These are phyloP conservation scores for Chrysopogon serrulatus DNA, from an alignment of 176 grass and related monocot genomes.

Conservation along the genomic window DNA sequence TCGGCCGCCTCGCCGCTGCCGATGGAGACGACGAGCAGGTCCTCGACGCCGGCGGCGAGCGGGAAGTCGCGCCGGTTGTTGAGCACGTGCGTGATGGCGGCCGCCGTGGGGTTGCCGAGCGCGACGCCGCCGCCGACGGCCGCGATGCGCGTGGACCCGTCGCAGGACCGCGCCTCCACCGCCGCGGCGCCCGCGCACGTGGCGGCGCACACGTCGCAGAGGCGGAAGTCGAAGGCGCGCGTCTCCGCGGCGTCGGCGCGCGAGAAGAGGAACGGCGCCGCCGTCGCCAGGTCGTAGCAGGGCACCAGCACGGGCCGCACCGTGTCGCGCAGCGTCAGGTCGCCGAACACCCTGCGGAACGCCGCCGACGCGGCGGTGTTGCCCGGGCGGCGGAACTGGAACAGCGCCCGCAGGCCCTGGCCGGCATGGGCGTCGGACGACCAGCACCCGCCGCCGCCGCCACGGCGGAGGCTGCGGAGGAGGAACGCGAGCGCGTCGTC, in stretches of 20 bases:
- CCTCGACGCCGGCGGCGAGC: slow-evolving; percentile 47
- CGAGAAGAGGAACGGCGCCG: slow-evolving; percentile 80
- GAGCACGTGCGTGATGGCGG: slow-evolving; percentile 96
- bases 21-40: slow-evolving; percentile 84
- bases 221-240: slow-evolving; percentile 67
- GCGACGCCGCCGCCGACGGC: slow-evolving; percentile 70
- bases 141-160: slow-evolving; percentile 61
- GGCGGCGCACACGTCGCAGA: slow-evolving; percentile 80
- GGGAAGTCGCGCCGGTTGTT: slow-evolving; percentile 97
- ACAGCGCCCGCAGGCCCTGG: slow-evolving; percentile 25
- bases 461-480: slow-evolving; percentile 20
- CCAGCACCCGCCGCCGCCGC: neutral
- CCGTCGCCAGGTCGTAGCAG: slow-evolving; percentile 81
- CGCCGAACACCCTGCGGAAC: slow-evolving; percentile 54
- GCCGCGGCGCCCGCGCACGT: slow-evolving; percentile 54
- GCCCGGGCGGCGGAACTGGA: slow-evolving; percentile 53
- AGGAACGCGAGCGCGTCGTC: slow-evolving; percentile 78
- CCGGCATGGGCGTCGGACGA: neutral
- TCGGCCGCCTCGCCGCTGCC: slow-evolving; percentile 51
- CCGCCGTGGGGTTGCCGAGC: slow-evolving; percentile 81
- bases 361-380: neutral
- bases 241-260: slow-evolving; percentile 78
- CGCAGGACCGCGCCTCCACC: slow-evolving; percentile 53
- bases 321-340: slow-evolving; percentile 70
- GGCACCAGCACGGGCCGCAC: slow-evolving; percentile 76